Evolutionary conservation across 179 eudicot genomes (phyloP), one percentile per base, ranked within the genome.

Genomic region (Beta lomatogona): DNA sequence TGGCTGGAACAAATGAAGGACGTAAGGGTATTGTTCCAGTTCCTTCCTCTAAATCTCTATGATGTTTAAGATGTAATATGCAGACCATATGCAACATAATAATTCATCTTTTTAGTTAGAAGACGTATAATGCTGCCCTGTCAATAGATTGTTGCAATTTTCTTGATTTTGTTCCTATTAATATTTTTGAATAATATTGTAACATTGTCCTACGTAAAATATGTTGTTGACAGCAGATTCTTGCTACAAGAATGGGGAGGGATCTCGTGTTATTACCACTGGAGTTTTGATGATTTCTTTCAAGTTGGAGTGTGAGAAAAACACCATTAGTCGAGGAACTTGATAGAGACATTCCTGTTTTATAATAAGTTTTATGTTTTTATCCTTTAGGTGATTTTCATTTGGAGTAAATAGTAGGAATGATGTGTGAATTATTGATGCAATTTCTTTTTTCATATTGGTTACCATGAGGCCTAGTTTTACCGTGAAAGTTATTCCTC

Each of bases 1-100:
- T 79, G 69, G 86, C 76, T 79, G 86, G 75, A 71, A 55, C 75
- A 31, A 83, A 79, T 52, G 89, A 83, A 77, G 90, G 86, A 90
- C 93, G 97, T 91, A 83, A 79, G 54, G 69, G n/a, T 48, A 11
- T 48, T 50, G 25, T 52, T 18, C 25, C 22, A 22, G 14, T 75
- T 41, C 54, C 19, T 60, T 45, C 28, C 28, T 25, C 28, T 25
- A 25, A 25, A 25, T 58, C 41, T 65, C 11, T 48, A 41, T 77
- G 59, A 60, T 61, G 55, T 64, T 76, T 13, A 1, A 55, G 53
- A 63, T 36, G 44, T 77, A 28, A 71, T 25, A 25, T 25, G 28
- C 28, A 18, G 16, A 44, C 7, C 22, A 22, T 19, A 54, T 57
- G 14, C 44, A 28, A 9, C 11, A 7, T 46, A n/a, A n/a, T n/a